Evolutionary conservation across 768 basidiomycete species (phyloP), one percentile per base, ranked within the genome.

Genomic region (Plicaturopsis crispa): DNA sequence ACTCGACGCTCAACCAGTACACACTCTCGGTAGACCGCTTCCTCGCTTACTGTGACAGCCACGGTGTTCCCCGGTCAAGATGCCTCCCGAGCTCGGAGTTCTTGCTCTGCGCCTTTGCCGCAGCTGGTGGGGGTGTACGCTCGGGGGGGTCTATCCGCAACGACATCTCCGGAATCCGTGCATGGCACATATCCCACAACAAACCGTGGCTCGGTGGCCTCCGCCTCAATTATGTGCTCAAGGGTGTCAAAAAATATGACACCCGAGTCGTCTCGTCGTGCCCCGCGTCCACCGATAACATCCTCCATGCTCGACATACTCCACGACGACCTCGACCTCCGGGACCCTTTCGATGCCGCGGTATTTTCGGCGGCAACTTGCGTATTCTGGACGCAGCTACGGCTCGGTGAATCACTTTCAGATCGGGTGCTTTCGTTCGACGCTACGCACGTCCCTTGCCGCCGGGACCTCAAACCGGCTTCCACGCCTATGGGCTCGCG

Each of bases 91-190:
- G 59, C 1, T 23, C 41, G 7, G 52, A 61, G 33, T 35, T 48
- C 6, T 45, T 59, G 0, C 45, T 67, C 0, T 59, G 59, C 10
- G 43, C 48, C 2, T 67, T 59, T 31, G 51, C 53, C 1, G 48
- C 59, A 0, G 49, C 52, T 1, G 34, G 43, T 13, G 40, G 51
- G 0, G 59, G 59, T 3, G 3, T 13, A 1, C 24, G 42, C 14
- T 47, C 57, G 1, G 48, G 47, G 2, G 39, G 37, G 0, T 47
- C 59, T 0, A 38, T 56, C 11, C 31, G 40, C 2, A 51, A 50
- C 17, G 44, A 57, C n/a, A 31, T 62, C 3, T 35, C 44, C 6
- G 62, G 42, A 0, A 31, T 39, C 3, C n/a, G 37, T 13, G 51
- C 52, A 0, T 51, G 50, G 50, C 50, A 55, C 13, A 32, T 47